phyloP scores from a whole-genome alignment of 2,329 filamentous ascomycete species.

The Xylariaceae sp. region DNA sequence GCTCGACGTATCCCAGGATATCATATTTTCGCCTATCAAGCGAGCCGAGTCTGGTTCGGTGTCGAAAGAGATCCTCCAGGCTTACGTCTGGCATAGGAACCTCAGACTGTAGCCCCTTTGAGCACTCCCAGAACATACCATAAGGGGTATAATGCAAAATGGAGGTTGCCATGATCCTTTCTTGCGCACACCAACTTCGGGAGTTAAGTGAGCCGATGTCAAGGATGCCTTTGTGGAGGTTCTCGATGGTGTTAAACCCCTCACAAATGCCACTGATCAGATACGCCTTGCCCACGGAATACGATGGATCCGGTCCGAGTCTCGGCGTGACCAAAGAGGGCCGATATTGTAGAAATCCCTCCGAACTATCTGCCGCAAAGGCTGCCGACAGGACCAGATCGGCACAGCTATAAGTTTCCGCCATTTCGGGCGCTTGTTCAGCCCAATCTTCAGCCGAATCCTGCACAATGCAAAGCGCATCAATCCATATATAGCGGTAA shows the following conservation, averaged over 20 bases:
- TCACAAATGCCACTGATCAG: no score
- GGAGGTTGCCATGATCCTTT: conserved; percentile 1
- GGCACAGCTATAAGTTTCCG: neutral
- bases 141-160: conserved; percentile 2
- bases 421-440: neutral
- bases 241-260: neutral
- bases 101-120: neutral
- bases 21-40: neutral
- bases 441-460: conserved; percentile 4
- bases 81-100: neutral
- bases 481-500: conserved; percentile 25
- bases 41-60: neutral
- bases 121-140: conserved; percentile 1
- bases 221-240: neutral
- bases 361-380: neutral
- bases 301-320: neutral
- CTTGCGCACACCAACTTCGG: conserved; percentile 1
- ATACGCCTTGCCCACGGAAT: neutral
- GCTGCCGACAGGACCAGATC: neutral
- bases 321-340: neutral
- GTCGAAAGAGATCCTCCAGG: neutral
- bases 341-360: neutral
- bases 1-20: neutral
- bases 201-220: neutral
- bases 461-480: conserved; percentile 17